A percentile compares a stretch with the other conserved stretches of the same genome.
Evolutionary conservation across 2,329 filamentous ascomycete genomes (phyloP).

Genomic region (Cercospora sp.): DNA sequence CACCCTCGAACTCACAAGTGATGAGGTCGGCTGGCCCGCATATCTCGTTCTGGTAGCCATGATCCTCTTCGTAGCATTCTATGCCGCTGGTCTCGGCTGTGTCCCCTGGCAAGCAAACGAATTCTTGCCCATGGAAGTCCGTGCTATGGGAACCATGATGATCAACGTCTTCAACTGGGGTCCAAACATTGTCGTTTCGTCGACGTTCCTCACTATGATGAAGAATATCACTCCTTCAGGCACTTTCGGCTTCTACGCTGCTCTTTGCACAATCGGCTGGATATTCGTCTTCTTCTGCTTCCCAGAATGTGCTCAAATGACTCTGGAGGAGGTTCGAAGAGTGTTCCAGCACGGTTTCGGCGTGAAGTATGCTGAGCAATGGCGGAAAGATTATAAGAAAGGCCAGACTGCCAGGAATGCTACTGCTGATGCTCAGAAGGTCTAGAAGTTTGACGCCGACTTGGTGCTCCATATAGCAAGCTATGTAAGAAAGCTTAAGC

Average conservation of each 20-base stretch:
- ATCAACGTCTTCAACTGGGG: background rate
- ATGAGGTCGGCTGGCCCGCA: conserved; percentile 18
- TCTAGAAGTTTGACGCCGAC: background rate
- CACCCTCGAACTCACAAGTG: background rate
- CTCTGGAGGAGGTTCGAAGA: conserved; percentile 40
- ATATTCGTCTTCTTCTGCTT: conserved; percentile 42
- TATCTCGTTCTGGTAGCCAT: conserved; percentile 42
- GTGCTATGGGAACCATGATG: background rate
- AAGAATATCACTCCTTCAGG: conserved; percentile 42
- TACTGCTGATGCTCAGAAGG: background rate
- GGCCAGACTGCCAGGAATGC: background rate
- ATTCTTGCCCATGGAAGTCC: background rate
- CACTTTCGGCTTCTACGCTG: conserved; percentile 45
- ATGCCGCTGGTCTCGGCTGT: conserved; percentile 31
- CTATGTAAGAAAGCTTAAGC: background rate
- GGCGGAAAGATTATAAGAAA: conserved; percentile 34
- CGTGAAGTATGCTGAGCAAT: conserved; percentile 37
- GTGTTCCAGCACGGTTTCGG: conserved; percentile 42
- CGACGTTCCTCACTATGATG: conserved; percentile 44
- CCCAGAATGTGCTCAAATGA: conserved; percentile 44
- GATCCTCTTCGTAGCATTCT: conserved; percentile 42
- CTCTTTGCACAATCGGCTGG: conserved; percentile 44
- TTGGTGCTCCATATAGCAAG: background rate
- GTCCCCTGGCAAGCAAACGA: conserved; percentile 34
- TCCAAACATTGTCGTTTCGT: conserved; percentile 36